Percentiles rank a stretch among this genome's conserved stretches.
Conservation (phyloP, 257 asterid species). For the Parsonsia alboflavescens region DNA sequence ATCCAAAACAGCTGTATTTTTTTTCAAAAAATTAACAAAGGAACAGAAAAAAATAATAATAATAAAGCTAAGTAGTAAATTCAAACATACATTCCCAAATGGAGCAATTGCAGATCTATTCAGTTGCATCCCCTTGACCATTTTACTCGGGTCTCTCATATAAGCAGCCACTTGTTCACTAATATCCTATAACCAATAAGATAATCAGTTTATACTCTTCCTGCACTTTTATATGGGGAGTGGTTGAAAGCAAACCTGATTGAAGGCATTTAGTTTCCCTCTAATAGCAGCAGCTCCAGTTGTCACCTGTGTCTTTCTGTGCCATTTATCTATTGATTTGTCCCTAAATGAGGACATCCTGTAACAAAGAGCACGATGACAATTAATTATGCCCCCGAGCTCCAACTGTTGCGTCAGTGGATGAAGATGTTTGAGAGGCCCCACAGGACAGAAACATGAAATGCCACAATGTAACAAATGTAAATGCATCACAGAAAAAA, state of each 20-base stretch:
- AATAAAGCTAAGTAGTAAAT: slow-evolving; percentile 5
- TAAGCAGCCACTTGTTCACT: slow-evolving; percentile 86
- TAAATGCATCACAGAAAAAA: not conserved
- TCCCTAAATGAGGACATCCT: slow-evolving; percentile 80
- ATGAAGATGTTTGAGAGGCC: not conserved
- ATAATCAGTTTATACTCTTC: slow-evolving; percentile 21
- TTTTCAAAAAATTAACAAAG: not conserved
- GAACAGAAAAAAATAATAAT: not conserved
- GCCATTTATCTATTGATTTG: slow-evolving; percentile 94
- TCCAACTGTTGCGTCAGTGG: not conserved
- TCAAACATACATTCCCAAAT: slow-evolving; percentile 77
- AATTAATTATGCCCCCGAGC: not conserved
- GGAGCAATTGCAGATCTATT: slow-evolving; percentile 63
- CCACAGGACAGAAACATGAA: not conserved
- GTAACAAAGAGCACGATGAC: slow-evolving; percentile 21
- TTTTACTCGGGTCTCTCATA: slow-evolving; percentile 96
- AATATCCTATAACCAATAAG: slow-evolving; percentile 52
- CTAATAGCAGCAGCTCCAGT: slow-evolving; percentile 94
- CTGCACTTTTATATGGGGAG: slow-evolving; percentile 10
- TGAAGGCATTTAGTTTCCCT: slow-evolving; percentile 88
- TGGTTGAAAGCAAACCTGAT: slow-evolving; percentile 58
- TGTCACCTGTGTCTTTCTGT: slow-evolving; percentile 86
- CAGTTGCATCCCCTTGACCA: slow-evolving; percentile 92
- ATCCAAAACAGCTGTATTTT: not conserved
- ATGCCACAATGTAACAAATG: not conserved